Conservation (phyloP, 2,329 filamentous ascomycete species). For the Massarina eburnea region DNA sequence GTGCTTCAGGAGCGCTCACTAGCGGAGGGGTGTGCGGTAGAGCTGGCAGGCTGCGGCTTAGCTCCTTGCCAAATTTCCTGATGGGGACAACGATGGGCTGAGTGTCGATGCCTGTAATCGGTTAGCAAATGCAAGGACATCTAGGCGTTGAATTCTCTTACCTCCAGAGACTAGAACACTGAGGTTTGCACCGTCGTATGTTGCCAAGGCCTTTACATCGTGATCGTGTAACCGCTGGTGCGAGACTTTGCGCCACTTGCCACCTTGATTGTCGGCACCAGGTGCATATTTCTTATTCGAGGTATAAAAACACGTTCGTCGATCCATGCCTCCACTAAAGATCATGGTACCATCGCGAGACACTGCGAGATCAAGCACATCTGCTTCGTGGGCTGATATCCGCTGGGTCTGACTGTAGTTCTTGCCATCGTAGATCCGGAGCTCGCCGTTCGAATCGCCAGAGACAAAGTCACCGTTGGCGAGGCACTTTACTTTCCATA, state of each 20-base stretch:
- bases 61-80: slow-evolving; percentile 72
- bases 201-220: slow-evolving; percentile 92
- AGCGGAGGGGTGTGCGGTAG: slow-evolving; percentile 78
- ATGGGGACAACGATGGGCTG: slow-evolving; percentile 81
- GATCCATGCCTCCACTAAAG: slow-evolving; percentile 89
- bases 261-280: slow-evolving; percentile 44
- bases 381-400: slow-evolving; percentile 83
- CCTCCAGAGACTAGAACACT: slow-evolving; percentile 92
- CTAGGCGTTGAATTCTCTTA: slow-evolving; percentile 44
- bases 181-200: slow-evolving; percentile 79
- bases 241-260: slow-evolving; percentile 76
- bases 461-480: slow-evolving; percentile 88
- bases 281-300: slow-evolving; percentile 37
- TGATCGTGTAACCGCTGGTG: slow-evolving; percentile 87
- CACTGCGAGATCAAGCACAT: slow-evolving; percentile 83
- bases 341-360: slow-evolving; percentile 80
- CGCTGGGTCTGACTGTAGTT: slow-evolving; percentile 87
- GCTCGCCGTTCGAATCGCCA: slow-evolving; percentile 89
- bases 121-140: slow-evolving; percentile 28
- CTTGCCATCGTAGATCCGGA: slow-evolving; percentile 91
- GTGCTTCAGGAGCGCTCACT: slow-evolving; percentile 69
- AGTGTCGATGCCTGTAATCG: slow-evolving; percentile 72
- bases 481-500: slow-evolving; percentile 91
- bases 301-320: slow-evolving; percentile 81
- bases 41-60: slow-evolving; percentile 79